Evolutionary conservation across 371 early-diverging fungal genomes (phyloP), one percentile per base, ranked within the genome.

Genomic region (Mycotypha africana): DNA sequence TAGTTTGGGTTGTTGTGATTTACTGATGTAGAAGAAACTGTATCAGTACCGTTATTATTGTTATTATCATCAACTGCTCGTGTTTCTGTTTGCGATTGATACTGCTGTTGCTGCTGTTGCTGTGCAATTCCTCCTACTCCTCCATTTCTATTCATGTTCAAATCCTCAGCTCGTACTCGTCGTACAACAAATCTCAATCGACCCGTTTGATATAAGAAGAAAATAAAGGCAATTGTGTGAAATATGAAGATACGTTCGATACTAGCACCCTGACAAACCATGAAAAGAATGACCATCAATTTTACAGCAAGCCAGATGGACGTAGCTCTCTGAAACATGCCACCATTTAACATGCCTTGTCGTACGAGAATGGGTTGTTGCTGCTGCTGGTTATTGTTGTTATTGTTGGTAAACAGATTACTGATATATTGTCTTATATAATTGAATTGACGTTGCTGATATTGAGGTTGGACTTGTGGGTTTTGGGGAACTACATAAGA

Each of bases 161-260:
- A 28, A 24, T 65, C 63, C n/a, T 65, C 53, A 2, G 42, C 25
- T 12, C 51, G 53, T 9, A 65, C 65, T 12, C 66, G 59, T 14
- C 60, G 64, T 16, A 69, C 30, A 1, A 66, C 65, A 30, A 73
- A 47, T 16, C 73, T 58, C 22, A 73, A 50, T 42, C 69, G 51
- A 0, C 69, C 73, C 0, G 73, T 69, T 52, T 73, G 73, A 38
- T 73, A 69, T 9, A 68, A 38, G 22, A 68, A 73, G 35, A 73
- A 60, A 0, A 61, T 40, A 17, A 69, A 44, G 4, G 73, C 69
- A 37, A 63, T 26, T 7, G 51, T 33, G 37, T 73, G 69, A 41
- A 66, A 64, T 14, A 73, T 38, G 2, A 73, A 10, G 24, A 73
- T 62, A 10, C 69, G 51, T 23, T 66, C 60, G 3, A 68, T 34